Evolutionary conservation across 2,329 filamentous ascomycete genomes (phyloP).

Genomic region (Paecilomyces formosus): DNA sequence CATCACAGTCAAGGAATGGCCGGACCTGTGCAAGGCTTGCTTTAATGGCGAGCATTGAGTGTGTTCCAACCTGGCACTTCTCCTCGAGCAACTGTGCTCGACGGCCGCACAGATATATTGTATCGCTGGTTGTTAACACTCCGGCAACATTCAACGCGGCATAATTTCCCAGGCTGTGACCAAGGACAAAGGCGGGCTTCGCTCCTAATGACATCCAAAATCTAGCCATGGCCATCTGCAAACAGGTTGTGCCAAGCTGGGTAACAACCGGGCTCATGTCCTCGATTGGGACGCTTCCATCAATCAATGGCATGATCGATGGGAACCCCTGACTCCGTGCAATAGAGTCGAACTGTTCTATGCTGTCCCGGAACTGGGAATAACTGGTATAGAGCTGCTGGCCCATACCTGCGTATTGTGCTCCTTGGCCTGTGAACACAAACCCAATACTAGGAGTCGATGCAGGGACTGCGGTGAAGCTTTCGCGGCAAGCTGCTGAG

Average conservation of each 20-base stretch:
- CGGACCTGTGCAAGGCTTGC: constrained; percentile 27
- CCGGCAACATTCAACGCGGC: constrained; percentile 33
- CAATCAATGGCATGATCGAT: constrained; percentile 27
- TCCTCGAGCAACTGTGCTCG: constrained; percentile 34
- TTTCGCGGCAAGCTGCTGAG: constrained; percentile 11
- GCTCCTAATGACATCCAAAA: constrained; percentile 30
- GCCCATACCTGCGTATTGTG: constrained; percentile 30
- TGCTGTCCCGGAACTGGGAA: constrained; percentile 20
- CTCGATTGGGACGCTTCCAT: constrained; percentile 21
- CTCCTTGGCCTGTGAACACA: constrained; percentile 33
- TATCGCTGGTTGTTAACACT: constrained; percentile 28
- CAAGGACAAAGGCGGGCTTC: constrained; percentile 31
- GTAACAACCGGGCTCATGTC: constrained; percentile 22
- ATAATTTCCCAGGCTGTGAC: constrained; percentile 37
- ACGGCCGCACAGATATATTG: constrained; percentile 33
- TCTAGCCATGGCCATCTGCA: constrained; percentile 33
- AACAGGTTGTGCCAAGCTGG: constrained; percentile 30
- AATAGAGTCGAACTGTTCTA: constrained; percentile 25
- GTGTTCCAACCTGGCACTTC: constrained; percentile 33
- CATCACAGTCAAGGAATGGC: constrained; percentile 20
- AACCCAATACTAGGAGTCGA: constrained; percentile 24
- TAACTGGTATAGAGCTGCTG: constrained; percentile 26
- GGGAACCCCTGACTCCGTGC: constrained; percentile 27
- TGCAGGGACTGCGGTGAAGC: constrained; percentile 20
- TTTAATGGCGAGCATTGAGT: constrained; percentile 39